Evolutionary conservation across 306 rosid genomes (phyloP), one percentile per base, ranked within the genome.

Genomic region (Malus sylvestris): DNA sequence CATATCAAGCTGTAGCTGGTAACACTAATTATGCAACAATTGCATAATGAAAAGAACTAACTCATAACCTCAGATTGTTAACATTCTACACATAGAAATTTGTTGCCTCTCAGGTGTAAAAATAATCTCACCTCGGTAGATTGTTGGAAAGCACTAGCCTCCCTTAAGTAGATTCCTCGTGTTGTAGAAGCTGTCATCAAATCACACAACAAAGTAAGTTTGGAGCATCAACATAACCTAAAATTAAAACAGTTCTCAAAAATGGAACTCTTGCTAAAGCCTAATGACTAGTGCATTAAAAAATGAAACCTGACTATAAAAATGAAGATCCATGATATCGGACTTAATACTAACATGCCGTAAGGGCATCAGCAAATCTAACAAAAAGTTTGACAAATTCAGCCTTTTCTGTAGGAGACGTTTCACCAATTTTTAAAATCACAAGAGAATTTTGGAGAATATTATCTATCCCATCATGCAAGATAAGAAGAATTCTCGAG

Each of bases 161-260:
- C 97, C 85, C 99, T 90, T 53, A 95, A 82, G 81, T 95, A 95
- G 85, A 95, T 95, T 79, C 99, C 99, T 45, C 97, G 89, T 69
- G 90, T 81, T 52, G 82, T 83, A 75, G 96, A 92, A 83, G 74
- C 97, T 95, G 89, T 74, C 83, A 77, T 82, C 53, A 77, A 78
- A 68, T 83, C 32, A 46, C 4, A 40, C 55, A 71, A 83, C 22
- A 63, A 53, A 14, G 29, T 25, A 66, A 59, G 10, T 77, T 67
- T 72, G 68, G 66, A 27, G 66, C 49, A 73, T 40, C 76, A 67
- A 53, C 20, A 32, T 52, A 46, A 71, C 72, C 45, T 63, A 35
- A 52, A 57, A 22, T 27, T 12, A 55, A 38, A 35, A 20, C 30
- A 4, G 9, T 30, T 78, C 49, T 25, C 19, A 15, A 72, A 9